Evolutionary conservation across 2,329 filamentous ascomycete species (phyloP).

Genomic region (Ophiosphaerella narmari): DNA sequence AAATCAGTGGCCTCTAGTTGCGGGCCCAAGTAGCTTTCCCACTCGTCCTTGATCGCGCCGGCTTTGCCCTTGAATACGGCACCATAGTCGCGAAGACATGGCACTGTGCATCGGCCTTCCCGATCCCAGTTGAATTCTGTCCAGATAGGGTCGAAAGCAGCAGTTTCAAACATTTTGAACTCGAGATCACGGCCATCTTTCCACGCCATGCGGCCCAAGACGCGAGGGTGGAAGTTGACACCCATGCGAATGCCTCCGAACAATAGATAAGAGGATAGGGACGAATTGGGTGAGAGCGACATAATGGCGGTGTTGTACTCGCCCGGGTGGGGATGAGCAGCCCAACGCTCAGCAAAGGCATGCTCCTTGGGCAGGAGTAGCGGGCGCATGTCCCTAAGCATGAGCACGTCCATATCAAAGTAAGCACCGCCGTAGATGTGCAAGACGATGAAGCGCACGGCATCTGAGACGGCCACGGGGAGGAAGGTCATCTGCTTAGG

Average conservation of each 20-base stretch:
- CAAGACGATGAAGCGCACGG: conserved; percentile 60
- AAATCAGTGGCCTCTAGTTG: conserved; percentile 46
- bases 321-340: conserved; percentile 56
- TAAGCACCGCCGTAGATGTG: conserved; percentile 60
- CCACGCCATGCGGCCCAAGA: conserved; percentile 61
- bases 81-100: conserved; percentile 59
- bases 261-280: conserved; percentile 59
- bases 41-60: conserved; percentile 55
- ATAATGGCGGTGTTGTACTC: conserved; percentile 64
- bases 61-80: conserved; percentile 57
- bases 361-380: conserved; percentile 57
- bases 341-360: conserved; percentile 62
- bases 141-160: conserved; percentile 63
- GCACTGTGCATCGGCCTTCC: conserved; percentile 58
- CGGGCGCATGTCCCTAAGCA: conserved; percentile 61
- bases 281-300: conserved; percentile 61
- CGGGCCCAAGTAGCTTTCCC: conserved; percentile 57
- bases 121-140: conserved; percentile 61
- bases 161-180: conserved; percentile 62
- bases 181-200: conserved; percentile 60
- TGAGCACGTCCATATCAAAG: conserved; percentile 61
- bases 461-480: conserved; percentile 62
- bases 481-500: conserved; percentile 62
- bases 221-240: conserved; percentile 61
- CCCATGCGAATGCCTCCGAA: conserved; percentile 63